Conservation (phyloP, 495 filamentous ascomycete genomes). For the Patellaria atrata region DNA sequence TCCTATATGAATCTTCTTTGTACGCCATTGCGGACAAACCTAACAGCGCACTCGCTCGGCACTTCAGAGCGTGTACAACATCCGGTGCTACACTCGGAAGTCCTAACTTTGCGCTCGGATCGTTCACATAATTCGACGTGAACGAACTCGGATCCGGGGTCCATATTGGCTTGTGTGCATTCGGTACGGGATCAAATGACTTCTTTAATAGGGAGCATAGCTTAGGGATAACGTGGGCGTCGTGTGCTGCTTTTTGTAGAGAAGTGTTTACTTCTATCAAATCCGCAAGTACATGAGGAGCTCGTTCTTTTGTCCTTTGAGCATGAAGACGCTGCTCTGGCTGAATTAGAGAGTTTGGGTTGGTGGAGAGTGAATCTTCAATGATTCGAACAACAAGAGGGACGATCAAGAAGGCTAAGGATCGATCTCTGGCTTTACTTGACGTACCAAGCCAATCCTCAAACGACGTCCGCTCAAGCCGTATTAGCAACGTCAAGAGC, state of each 20-base stretch:
- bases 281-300: constrained; percentile 59
- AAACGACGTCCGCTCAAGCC: constrained; percentile 14
- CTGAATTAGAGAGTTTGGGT: constrained; percentile 14
- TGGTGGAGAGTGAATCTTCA: constrained; percentile 12
- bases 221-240: constrained; percentile 58
- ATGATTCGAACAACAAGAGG: constrained; percentile 29
- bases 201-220: constrained; percentile 66
- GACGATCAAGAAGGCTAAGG: constrained; percentile 24
- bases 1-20: constrained; percentile 73
- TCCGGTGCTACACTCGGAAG: constrained; percentile 45
- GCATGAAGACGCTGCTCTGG: constrained; percentile 8
- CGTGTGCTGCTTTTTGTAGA: constrained; percentile 69
- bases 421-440: constrained; percentile 19
- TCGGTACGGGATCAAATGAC: constrained; percentile 37
- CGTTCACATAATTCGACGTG: neutral
- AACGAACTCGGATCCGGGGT: constrained; percentile 11
- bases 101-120: constrained; percentile 35
- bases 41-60: constrained; percentile 62
- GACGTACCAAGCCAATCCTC: constrained; percentile 10
- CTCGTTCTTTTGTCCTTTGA: constrained; percentile 49
- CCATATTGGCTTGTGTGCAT: constrained; percentile 29
- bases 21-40: constrained; percentile 65
- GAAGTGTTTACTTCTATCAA: constrained; percentile 61
- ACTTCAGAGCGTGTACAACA: constrained; percentile 57
- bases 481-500: constrained; percentile 34